These are phyloP conservation scores for Polygonum maritimum DNA, from an alignment of 148 eudicot species.

Conservation along the genomic window DNA sequence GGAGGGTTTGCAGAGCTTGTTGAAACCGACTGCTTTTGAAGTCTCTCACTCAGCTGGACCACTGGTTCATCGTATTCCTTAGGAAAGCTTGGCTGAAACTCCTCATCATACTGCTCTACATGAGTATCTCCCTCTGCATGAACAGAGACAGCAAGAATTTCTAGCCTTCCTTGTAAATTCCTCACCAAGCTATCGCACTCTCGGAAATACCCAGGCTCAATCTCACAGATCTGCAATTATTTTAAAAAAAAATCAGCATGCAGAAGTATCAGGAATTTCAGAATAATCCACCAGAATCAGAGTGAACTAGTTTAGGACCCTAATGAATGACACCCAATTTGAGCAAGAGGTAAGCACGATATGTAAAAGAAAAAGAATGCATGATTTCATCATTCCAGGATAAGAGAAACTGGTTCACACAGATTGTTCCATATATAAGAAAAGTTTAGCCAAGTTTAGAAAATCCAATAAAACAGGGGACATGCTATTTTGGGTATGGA, in stretches of 20 bases:
- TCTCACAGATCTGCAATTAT: slow-evolving; percentile 62
- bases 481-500: background rate
- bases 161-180: slow-evolving; percentile 70
- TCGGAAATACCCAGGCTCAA: slow-evolving; percentile 71
- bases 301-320: background rate
- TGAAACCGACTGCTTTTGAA: slow-evolving; percentile 53
- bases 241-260: background rate
- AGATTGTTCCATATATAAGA: background rate
- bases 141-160: slow-evolving; percentile 79
- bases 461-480: background rate
- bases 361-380: background rate
- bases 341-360: background rate
- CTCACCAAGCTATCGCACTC: slow-evolving; percentile 71
- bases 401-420: background rate
- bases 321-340: background rate
- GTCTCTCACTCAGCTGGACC: slow-evolving; percentile 37
- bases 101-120: slow-evolving; percentile 69
- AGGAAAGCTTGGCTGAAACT: slow-evolving; percentile 25
- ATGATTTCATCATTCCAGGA: background rate
- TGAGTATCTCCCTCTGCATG: slow-evolving; percentile 68
- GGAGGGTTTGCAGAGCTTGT: slow-evolving; percentile 20
- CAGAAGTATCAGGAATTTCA: background rate
- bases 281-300: background rate
- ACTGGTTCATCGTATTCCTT: slow-evolving; percentile 31
- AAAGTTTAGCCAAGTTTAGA: background rate